A percentile compares a stretch with the other conserved stretches of the same genome.
Evolutionary conservation across 257 asterid species (phyloP).

Genomic region (Capsicum pubescens): DNA sequence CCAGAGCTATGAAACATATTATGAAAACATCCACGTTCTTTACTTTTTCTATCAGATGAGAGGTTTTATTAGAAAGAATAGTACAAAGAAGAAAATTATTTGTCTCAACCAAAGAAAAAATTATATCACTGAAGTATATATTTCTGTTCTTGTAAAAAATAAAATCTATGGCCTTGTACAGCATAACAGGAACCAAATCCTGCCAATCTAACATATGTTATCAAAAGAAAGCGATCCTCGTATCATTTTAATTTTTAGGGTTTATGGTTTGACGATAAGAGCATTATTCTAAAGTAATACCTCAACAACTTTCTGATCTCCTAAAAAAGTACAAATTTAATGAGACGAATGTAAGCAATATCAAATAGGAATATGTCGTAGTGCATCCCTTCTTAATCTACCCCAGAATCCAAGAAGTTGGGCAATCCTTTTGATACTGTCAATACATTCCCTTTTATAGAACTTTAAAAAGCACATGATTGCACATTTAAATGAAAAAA

Average conservation of each 20-base stretch:
- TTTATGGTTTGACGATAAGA: no score
- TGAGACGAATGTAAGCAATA: not conserved
- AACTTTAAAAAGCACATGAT: not conserved
- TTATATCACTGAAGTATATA: not conserved
- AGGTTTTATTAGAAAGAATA: not conserved
- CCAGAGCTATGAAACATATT: not conserved
- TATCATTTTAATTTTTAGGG: no score
- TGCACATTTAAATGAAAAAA: not conserved
- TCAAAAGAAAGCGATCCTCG: no score
- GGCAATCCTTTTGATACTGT: not conserved
- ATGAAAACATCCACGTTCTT: not conserved
- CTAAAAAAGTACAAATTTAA: not conserved
- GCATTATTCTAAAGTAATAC: no score
- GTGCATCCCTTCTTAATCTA: not conserved
- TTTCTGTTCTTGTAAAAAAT: not conserved
- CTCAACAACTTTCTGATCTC: no score
- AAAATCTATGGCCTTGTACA: not conserved
- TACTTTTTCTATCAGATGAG: not conserved
- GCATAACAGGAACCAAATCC: not conserved
- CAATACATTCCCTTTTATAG: not conserved
- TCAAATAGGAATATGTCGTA: not conserved
- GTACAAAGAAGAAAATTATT: slow-evolving; percentile 5
- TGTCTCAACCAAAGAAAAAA: not conserved
- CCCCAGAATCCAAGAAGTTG: no score
- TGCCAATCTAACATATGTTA: no score